Percentiles rank a stretch among this genome's conserved stretches.
Conservation (phyloP, 2,329 filamentous ascomycete species). For the Orbilia brochopaga region DNA sequence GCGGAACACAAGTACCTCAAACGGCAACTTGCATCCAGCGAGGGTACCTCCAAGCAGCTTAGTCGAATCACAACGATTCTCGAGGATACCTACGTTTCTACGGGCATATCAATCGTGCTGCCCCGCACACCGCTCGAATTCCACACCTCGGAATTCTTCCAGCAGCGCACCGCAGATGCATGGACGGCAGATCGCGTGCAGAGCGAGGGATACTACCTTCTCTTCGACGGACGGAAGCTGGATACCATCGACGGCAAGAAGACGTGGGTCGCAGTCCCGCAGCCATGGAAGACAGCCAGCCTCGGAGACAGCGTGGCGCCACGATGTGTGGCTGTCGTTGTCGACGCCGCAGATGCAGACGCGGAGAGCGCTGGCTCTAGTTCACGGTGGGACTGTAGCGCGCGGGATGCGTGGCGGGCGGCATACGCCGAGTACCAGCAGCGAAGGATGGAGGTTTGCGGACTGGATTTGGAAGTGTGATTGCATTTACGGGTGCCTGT, state of each 20-base stretch:
- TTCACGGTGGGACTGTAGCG: slow-evolving; percentile 21
- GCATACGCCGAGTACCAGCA: slow-evolving; percentile 63
- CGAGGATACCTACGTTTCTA: slow-evolving; percentile 34
- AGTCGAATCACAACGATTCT: slow-evolving; percentile 16
- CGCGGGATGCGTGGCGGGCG: slow-evolving; percentile 60
- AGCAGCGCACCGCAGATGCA: slow-evolving; percentile 5
- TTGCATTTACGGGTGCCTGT: not conserved
- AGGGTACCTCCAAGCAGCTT: not conserved
- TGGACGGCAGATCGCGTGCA: slow-evolving; percentile 5
- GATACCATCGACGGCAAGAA: not conserved
- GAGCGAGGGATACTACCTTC: slow-evolving; percentile 27
- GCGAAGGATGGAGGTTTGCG: slow-evolving; percentile 63
- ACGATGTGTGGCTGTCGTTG: slow-evolving; percentile 18
- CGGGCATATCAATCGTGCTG: slow-evolving; percentile 41
- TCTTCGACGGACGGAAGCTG: slow-evolving; percentile 26
- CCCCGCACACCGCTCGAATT: slow-evolving; percentile 52
- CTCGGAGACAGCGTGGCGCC: slow-evolving; percentile 50
- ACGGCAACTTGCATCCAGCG: not conserved
- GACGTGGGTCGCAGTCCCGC: slow-evolving; percentile 22
- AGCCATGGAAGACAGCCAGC: slow-evolving; percentile 43
- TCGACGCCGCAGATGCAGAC: too few relatives aligned
- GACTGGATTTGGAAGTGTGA: slow-evolving; percentile 61
- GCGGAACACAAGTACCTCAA: slow-evolving; percentile 32
- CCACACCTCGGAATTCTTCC: slow-evolving; percentile 50
- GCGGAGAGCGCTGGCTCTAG: slow-evolving; percentile 5